Base-by-base conservation (phyloP, 805 yeast species). In the Kazachstania bromeliacearum region DNA sequence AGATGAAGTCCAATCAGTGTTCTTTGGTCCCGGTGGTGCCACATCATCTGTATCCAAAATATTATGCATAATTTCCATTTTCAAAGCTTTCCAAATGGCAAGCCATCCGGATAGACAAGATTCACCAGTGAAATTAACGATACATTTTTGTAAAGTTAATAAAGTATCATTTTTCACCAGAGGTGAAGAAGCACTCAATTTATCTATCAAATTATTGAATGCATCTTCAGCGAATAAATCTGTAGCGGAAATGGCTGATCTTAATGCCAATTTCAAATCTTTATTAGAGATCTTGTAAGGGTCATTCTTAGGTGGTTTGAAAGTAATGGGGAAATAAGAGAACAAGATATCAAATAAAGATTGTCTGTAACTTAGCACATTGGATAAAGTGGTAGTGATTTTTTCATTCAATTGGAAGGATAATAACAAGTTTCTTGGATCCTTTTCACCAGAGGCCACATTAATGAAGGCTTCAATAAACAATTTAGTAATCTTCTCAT, bases 291-390 rank as follows among this genome's bases (percentile, higher is more conserved):
- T 82, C 43, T 78, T 75, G 55, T 87, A 85, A 48, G 89, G 95
- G 55, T 84, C 84, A 46, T 70, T 66, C 33, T 77, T 73, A 3
- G 97, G 95, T 1, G 97, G 95, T 39, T 77, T 78, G 62, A 94
- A 92, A 1, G 96, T 82, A 29, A 92, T 88, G 9, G 99, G 99
- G 63, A 89, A 92, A 62, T 92, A 92, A 59, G 98, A 92, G 55
- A 89, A 94, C 28, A 85, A 67, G 24, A 82, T 75, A 54, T 92
- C 98, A 54, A 88, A 94, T 40, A 92, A 56, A 7, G 83, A 85
- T 45, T 80, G 79, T 22, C 71, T 51, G 49, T 56, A 62, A n/a
- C 58, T 55, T 28, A 58, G 45, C 2, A 16, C 35, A 8, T 64
- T 60, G 4, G 65, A 53, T 8, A 49, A 41, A 12, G 54, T 43